phyloP scores from a whole-genome alignment of 192 early-diverging fungal species.

The Coemansia sp. region DNA sequence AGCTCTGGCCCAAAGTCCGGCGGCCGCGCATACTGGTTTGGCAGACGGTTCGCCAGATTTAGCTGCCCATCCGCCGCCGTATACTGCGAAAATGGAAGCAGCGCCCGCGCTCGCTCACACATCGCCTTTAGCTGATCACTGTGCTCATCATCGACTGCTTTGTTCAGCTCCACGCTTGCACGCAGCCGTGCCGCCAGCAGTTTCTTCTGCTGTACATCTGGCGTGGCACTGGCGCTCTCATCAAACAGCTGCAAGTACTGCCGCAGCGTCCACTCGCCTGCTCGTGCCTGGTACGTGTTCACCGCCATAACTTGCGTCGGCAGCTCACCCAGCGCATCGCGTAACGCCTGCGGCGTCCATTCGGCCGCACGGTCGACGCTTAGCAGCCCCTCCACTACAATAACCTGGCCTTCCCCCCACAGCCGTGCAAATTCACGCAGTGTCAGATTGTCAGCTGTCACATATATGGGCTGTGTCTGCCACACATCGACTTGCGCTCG shows the following conservation, averaged over 20 bases:
- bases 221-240: background rate
- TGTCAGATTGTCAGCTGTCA: conserved; percentile 16
- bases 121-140: background rate
- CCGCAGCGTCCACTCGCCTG: conserved; percentile 13
- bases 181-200: conserved; percentile 8
- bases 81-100: conserved; percentile 57
- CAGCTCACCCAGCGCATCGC: conserved; percentile 7
- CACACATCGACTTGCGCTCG: conserved; percentile 6
- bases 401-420: conserved; percentile 31
- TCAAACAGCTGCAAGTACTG: conserved; percentile 19
- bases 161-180: conserved; percentile 8
- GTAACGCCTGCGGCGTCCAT: conserved; percentile 20
- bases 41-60: conserved; percentile 62
- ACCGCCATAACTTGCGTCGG: conserved; percentile 4
- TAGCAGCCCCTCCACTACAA: conserved; percentile 31
- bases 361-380: background rate
- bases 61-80: conserved; percentile 50
- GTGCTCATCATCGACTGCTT: background rate
- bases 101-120: background rate
- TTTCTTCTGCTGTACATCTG: background rate
- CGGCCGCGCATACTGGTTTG: conserved; percentile 52
- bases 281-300: background rate
- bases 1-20: conserved; percentile 68
- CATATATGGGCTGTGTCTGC: conserved; percentile 23
- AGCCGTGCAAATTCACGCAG: conserved; percentile 37